phyloP scores from a whole-genome alignment of 192 early-diverging fungal species.

The Mortierella claussenii region DNA sequence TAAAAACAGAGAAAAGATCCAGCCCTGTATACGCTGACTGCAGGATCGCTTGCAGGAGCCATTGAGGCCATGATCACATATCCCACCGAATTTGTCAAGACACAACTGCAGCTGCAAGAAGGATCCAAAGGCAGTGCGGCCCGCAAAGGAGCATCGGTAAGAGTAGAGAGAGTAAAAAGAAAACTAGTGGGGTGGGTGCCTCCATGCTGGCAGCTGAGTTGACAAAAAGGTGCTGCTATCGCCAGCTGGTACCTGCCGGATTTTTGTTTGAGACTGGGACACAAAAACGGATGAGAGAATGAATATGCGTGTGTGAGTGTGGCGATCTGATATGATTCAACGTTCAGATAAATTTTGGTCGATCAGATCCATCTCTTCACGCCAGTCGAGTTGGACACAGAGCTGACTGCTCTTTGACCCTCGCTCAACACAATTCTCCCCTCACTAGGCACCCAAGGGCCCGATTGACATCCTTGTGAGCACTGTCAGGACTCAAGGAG shows the following conservation, averaged over 20 bases:
- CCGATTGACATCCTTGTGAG: constrained; percentile 82
- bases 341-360: not conserved
- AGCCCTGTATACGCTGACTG: constrained; percentile 72
- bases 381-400: no score
- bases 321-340: constrained; percentile 20
- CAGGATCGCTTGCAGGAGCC: constrained; percentile 89
- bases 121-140: constrained; percentile 34
- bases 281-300: no score
- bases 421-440: not conserved
- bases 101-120: constrained; percentile 91
- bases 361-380: constrained; percentile 3
- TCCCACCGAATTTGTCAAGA: constrained; percentile 97
- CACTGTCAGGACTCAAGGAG: constrained; percentile 79
- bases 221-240: not conserved
- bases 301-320: no score
- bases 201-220: not conserved
- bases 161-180: no score
- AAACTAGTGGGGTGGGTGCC: no score
- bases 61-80: constrained; percentile 94
- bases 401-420: constrained; percentile 17
- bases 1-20: constrained; percentile 41
- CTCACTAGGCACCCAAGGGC: constrained; percentile 68
- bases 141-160: constrained; percentile 44
- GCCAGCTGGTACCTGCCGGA: no score
- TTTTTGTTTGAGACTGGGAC: no score